Evolutionary conservation across 805 yeast genomes (phyloP), one percentile per base, ranked within the genome.

Genomic region (Starmerella stellata): DNA sequence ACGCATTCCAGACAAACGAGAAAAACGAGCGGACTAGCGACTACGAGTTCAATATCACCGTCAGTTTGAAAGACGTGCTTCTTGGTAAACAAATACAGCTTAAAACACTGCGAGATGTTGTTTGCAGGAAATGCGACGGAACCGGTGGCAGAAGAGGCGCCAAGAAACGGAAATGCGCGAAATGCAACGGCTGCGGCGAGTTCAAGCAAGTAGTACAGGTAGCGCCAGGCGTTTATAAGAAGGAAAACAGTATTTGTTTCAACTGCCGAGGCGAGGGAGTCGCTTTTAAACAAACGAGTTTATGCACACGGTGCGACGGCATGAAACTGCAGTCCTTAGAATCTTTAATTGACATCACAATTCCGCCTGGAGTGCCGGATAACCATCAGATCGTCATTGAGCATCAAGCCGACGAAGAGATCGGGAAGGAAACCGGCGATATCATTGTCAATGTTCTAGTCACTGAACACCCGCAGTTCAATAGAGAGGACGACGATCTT

Each of bases 21-120:
- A 25, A 43, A 50, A 16, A 27, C 19, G 29, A 35, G 1, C 59
- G 65, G 40, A 77, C 92, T 0, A 74, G 65, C 4, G 82, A 80
- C 54, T 90, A 83, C 0, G 58, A 61, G n/a, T 54, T 82, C 35
- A 68, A 71, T 20, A 66, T 81, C 11, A 69, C 68, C 4, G 70
- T 85, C 11, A 63, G 78, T 0, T 57, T 82, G 44, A 79, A 74
- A 62, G 96, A 90, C 59, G 67, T 90, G 45, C 90, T 74, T 71
- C 79, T 77, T 62, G 98, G 96, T 3, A 80, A 80, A 54, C 70
- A 75, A 7, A 66, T 83, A 44, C 79, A 79, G 52, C 69, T 79
- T 51, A 68, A 78, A 3, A 68, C 78, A 2, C 70, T 76, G 2
- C 69, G 95, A 54, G 70, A 78, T 50, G 64, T 78, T 8, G 58